Evolutionary conservation across 2,329 filamentous ascomycete genomes (phyloP), one percentile per base, ranked within the genome.

Genomic region (Thermoascus crustaceus): DNA sequence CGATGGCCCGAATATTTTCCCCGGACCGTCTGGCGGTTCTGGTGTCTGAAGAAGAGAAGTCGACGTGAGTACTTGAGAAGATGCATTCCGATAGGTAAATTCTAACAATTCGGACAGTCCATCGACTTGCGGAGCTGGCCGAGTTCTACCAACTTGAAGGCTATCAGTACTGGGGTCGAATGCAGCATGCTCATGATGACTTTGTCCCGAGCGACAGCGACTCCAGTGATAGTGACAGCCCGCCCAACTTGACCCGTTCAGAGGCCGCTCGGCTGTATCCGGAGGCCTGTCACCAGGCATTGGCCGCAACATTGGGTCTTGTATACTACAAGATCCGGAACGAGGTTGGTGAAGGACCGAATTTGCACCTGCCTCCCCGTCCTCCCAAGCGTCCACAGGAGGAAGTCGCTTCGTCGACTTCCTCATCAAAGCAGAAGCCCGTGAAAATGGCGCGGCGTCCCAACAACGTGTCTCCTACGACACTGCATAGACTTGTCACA

Each of bases 261-360:
- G 58, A 62, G 39, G 60, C 60, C 23, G 51, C 57, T 18, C 47
- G 52, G 17, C 45, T 49, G 19, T 60, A 50, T 40, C 60, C 60
- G 1, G 60, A 64, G 38, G 54, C 58, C 10, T 60, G 58, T 19
- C 60, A 62, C 37, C 60, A 63, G 36, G 59, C 59, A 7, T 46
- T 64, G 5, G 60, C 60, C 14, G 60, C 59, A 7, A 61, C 55
- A 1, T 32, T 63, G 14, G 60, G 60, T 25, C 41, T 64, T n/a
- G 54, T 62, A 1, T 64, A 63, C 35, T 59, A 57, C 42, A 62
- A 63, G 43, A 63, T 64, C 31, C 56, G 56, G 10, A 64, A 64
- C 24, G 57, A 61, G 41, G 54, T 59, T 5, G 58, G 60, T 4
- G 58, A 62, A 34, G 53, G 52, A 3, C 52, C 52, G 3, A 42